These are phyloP conservation scores for Alliaria petiolata DNA, from an alignment of 345 rosid genomes.

Conservation along the genomic window DNA sequence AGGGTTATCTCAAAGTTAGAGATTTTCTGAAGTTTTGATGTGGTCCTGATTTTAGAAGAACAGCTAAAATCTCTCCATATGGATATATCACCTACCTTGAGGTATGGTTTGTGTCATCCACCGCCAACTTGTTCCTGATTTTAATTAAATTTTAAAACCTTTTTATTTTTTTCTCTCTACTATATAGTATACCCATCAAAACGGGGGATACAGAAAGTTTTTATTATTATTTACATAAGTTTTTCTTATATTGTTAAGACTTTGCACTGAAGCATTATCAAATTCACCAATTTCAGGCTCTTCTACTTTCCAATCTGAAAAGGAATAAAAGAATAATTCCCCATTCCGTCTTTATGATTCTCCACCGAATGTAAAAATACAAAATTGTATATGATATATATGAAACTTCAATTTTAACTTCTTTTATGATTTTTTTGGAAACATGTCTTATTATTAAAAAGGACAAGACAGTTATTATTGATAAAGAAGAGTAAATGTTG, in stretches of 20 bases:
- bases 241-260: conserved; percentile 27
- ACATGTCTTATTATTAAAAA: neutral
- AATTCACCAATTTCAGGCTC: conserved; percentile 6
- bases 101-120: conserved; percentile 37
- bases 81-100: conserved; percentile 37
- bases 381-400: neutral
- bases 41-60: conserved; percentile 29
- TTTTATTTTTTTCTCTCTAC: neutral
- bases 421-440: neutral
- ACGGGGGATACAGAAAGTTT: neutral
- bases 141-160: neutral
- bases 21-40: conserved; percentile 26
- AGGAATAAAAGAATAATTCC: conserved; percentile 27
- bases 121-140: conserved; percentile 30
- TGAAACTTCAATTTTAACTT: neutral
- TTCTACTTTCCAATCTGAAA: conserved; percentile 17
- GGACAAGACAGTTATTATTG: neutral
- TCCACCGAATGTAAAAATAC: neutral
- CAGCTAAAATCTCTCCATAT: conserved; percentile 29
- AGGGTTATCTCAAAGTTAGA: conserved; percentile 17
- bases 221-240: neutral
- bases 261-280: conserved; percentile 23
- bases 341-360: conserved; percentile 11
- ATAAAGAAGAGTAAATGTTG: neutral
- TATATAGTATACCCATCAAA: conserved; percentile 9